Percentiles rank a stretch among this genome's conserved stretches.
Conservation (phyloP, 1,284 basidiomycete species). For the Testicularia cyperi region DNA sequence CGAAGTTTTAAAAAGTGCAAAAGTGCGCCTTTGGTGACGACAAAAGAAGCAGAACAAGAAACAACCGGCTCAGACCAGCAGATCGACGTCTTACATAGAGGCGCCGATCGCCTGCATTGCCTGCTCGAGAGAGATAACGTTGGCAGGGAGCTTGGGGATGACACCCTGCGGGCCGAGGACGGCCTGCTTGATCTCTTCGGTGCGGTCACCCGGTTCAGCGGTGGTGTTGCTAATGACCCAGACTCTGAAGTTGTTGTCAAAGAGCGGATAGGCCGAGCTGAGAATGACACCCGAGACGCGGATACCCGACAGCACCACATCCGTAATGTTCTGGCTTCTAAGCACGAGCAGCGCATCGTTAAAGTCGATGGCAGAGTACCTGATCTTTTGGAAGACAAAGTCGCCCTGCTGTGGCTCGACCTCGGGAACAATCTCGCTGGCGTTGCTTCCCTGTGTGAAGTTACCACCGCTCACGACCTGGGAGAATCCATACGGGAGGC, state of each 20-base stretch:
- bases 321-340: background rate
- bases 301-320: background rate
- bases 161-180: background rate
- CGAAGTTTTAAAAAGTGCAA: too few relatives aligned
- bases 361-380: slow-evolving; percentile 1
- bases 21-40: too few relatives aligned
- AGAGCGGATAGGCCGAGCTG: background rate
- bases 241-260: slow-evolving; percentile 2
- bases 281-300: slow-evolving; percentile 1
- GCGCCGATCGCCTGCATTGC: slow-evolving; percentile 1
- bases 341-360: background rate
- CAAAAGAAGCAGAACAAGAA: too few relatives aligned
- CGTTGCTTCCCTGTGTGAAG: background rate
- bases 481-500: background rate
- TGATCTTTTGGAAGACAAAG: slow-evolving; percentile 1
- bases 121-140: slow-evolving; percentile 4
- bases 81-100: background rate
- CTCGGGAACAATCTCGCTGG: background rate
- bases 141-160: slow-evolving; percentile 1
- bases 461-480: background rate
- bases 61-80: too few relatives aligned
- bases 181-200: background rate
- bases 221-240: slow-evolving; percentile 1
- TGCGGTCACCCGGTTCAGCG: background rate
- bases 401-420: background rate